phyloP scores from a whole-genome alignment of 1,284 basidiomycete genomes.

The Veloboletus limbatus region DNA sequence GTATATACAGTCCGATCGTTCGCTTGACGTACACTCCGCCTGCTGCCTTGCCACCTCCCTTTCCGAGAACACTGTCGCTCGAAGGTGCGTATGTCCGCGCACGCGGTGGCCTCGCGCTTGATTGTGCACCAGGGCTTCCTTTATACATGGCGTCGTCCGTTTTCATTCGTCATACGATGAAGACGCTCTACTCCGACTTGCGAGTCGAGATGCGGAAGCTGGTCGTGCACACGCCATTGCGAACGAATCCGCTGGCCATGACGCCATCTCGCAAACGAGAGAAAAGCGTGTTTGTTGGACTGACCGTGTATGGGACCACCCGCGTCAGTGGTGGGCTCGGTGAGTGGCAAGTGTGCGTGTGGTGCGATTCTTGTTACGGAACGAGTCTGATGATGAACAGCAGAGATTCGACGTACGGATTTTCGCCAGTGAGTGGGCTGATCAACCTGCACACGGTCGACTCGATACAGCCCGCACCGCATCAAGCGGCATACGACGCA shows the following conservation, averaged over 20 bases:
- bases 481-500: conserved; percentile 64
- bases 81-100: conserved; percentile 52
- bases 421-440: conserved; percentile 62
- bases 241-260: no score
- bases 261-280: conserved; percentile 35
- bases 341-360: conserved; percentile 72
- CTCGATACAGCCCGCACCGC: conserved; percentile 71
- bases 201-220: conserved; percentile 53
- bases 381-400: conserved; percentile 3
- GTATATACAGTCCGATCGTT: conserved; percentile 56
- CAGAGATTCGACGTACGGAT: conserved; percentile 72
- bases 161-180: conserved; percentile 69
- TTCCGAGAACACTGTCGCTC: conserved; percentile 62
- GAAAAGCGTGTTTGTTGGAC: conserved; percentile 53
- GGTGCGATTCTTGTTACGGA: background rate
- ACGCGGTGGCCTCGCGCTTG: background rate
- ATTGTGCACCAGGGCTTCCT: conserved; percentile 50
- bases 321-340: conserved; percentile 56
- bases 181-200: conserved; percentile 68
- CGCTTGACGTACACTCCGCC: conserved; percentile 65
- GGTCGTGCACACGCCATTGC: conserved; percentile 31
- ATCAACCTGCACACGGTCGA: conserved; percentile 63
- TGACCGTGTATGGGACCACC: conserved; percentile 53
- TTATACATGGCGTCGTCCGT: conserved; percentile 69
- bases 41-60: conserved; percentile 57